Evolutionary conservation across 2,329 filamentous ascomycete species (phyloP).

Genomic region (Apiospora pterosperma): DNA sequence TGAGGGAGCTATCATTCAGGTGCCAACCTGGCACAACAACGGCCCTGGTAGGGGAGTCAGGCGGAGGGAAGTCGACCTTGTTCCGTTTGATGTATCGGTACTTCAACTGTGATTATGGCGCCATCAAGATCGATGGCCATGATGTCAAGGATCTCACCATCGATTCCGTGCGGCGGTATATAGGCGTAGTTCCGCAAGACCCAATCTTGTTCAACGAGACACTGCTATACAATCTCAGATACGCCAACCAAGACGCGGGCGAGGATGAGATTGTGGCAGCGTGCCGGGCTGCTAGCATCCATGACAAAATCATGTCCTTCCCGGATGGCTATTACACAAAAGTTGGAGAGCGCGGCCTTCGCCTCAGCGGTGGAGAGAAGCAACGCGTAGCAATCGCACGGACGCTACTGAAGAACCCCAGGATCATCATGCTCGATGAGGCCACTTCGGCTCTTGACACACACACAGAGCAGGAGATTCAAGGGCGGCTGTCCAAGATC

Average conservation of each 20-base stretch:
- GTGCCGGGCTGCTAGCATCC: conserved; percentile 83
- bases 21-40: conserved; percentile 90
- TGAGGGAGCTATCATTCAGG: conserved; percentile 80
- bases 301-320: conserved; percentile 87
- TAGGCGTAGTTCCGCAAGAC: conserved; percentile 96
- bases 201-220: conserved; percentile 94
- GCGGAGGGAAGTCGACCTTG: conserved; percentile 93
- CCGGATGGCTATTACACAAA: conserved; percentile 86
- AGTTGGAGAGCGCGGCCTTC: conserved; percentile 84
- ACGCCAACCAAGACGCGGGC: conserved; percentile 77
- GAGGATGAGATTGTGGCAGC: conserved; percentile 80
- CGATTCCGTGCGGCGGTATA: conserved; percentile 85
- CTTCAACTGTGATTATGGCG: conserved; percentile 80
- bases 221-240: conserved; percentile 90
- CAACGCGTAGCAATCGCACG: conserved; percentile 91
- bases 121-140: conserved; percentile 78
- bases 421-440: conserved; percentile 90
- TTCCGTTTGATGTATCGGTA: conserved; percentile 96
- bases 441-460: conserved; percentile 89
- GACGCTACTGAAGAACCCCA: conserved; percentile 87
- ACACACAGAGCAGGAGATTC: conserved; percentile 90
- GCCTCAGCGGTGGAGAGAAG: conserved; percentile 87
- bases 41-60: conserved; percentile 93
- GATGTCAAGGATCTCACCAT: conserved; percentile 87
- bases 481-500: conserved; percentile 77